Base-by-base conservation (phyloP, 2,329 filamentous ascomycete genomes). In the Fusarium nematophilum region DNA sequence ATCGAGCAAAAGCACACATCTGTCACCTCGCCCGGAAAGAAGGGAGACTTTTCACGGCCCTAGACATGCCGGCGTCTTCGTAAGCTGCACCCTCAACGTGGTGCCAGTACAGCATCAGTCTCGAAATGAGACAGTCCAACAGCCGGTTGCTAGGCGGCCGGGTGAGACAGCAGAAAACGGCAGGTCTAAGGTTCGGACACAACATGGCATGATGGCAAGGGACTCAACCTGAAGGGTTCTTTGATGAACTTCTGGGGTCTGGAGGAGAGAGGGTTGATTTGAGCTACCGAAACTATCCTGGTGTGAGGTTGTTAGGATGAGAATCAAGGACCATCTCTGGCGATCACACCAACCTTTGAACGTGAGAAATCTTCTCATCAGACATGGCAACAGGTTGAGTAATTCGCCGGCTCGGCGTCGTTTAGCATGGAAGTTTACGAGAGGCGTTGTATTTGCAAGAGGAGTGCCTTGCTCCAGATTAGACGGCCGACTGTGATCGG, bases 141-240 rank as follows among this genome's bases (percentile, higher is more conserved):
- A 30, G 13, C 27, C 13, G 13, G 42, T 48, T 44, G 37, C 30
- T 49, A 40, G 40, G 33, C 23, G 31, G 21, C 49, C 33, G 21
- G 40, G 53, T 59, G 47, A 65, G 51, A 66, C 64, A 58, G 42
- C 57, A 65, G 47, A 30, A 27, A 40, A 46, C 29, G 34, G 37
- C 39, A 52, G 33, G 42, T 31, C 48, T 45, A 56, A 31, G 30
- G 55, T 34, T 30, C 47, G 38, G 62, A 44, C 33, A 53, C 34
- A 45, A 31, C 29, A 64, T 60, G 38, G 55, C 59, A 63, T 45
- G 38, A 48, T 57, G 26, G 27, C 56, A 44, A 48, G 37, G 46
- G 50, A 46, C 45, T 15, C 27, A 18, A 34, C 47, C 27, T 44
- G 52, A 58, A 62, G 60, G 56, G 60, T 61, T 64, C 46, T 46